These are phyloP conservation scores for Aspergillus ellipticus DNA, from an alignment of 495 filamentous ascomycete species.

Conservation along the genomic window DNA sequence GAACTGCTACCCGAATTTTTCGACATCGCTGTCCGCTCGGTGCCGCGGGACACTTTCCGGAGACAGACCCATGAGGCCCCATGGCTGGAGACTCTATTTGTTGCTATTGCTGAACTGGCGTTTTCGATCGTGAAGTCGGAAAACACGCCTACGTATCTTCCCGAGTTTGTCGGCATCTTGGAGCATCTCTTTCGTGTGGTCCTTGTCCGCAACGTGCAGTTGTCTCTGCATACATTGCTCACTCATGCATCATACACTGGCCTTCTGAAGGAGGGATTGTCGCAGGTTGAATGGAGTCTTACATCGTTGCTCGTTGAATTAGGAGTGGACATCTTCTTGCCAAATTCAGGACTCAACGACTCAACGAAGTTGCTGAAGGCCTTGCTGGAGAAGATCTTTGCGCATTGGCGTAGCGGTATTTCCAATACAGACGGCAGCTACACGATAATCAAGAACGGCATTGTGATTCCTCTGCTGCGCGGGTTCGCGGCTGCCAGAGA, in stretches of 20 bases:
- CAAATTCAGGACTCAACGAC: conserved; percentile 45
- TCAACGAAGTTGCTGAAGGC: conserved; percentile 38
- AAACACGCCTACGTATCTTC: conserved; percentile 23
- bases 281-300: conserved; percentile 56
- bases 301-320: conserved; percentile 58
- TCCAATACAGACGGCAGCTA: conserved; percentile 18
- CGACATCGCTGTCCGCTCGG: conserved; percentile 52
- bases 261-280: conserved; percentile 32
- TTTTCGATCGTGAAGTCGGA: conserved; percentile 40
- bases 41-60: conserved; percentile 51
- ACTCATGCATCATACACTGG: conserved; percentile 43
- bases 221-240: conserved; percentile 44
- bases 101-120: conserved; percentile 45
- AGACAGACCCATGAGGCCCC: conserved; percentile 54
- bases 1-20: conserved; percentile 45
- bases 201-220: conserved; percentile 35
- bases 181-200: conserved; percentile 43
- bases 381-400: conserved; percentile 37
- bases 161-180: conserved; percentile 34
- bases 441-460: conserved; percentile 32
- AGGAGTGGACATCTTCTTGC: conserved; percentile 66
- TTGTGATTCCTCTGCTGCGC: conserved; percentile 56
- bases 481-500: conserved; percentile 64
- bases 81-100: conserved; percentile 68
- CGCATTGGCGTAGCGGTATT: conserved; percentile 30